Conservation (phyloP, 371 early-diverging fungal species). For the Dichotomocladium elegans region DNA sequence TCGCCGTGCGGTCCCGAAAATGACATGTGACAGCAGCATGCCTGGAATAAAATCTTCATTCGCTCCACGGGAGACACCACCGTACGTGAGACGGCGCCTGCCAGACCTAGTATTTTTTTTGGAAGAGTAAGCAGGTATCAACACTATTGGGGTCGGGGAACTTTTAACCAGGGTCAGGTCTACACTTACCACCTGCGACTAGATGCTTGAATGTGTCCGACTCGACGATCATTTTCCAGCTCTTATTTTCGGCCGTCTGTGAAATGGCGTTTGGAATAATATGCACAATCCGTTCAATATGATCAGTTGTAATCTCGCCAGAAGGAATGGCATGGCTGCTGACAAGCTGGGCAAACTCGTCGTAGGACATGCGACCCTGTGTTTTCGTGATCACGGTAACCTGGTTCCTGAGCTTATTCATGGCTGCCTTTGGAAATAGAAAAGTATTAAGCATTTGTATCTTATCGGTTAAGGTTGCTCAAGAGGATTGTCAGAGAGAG, state of each 20-base stretch:
- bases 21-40: constrained; percentile 24
- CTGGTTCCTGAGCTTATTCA: constrained; percentile 12
- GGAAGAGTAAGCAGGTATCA: neutral
- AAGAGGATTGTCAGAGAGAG: neutral
- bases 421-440: constrained; percentile 7
- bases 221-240: constrained; percentile 10
- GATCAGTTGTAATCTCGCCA: constrained; percentile 29
- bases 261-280: constrained; percentile 22
- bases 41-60: constrained; percentile 91
- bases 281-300: constrained; percentile 30
- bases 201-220: constrained; percentile 75
- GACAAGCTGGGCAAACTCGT: constrained; percentile 31
- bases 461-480: neutral
- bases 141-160: too few species aligned
- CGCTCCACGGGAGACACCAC: constrained; percentile 92
- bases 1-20: constrained; percentile 10
- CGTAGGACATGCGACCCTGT: constrained; percentile 18
- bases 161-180: too few species aligned
- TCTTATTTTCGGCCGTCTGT: neutral
- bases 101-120: constrained; percentile 34
- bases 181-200: constrained; percentile 70
- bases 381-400: constrained; percentile 6
- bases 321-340: constrained; percentile 24
- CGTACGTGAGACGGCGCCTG: constrained; percentile 90
- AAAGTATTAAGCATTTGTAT: too few species aligned